These are phyloP conservation scores for Xerocomus brunneocitrinus DNA, from an alignment of 768 basidiomycete genomes.

Conservation along the genomic window DNA sequence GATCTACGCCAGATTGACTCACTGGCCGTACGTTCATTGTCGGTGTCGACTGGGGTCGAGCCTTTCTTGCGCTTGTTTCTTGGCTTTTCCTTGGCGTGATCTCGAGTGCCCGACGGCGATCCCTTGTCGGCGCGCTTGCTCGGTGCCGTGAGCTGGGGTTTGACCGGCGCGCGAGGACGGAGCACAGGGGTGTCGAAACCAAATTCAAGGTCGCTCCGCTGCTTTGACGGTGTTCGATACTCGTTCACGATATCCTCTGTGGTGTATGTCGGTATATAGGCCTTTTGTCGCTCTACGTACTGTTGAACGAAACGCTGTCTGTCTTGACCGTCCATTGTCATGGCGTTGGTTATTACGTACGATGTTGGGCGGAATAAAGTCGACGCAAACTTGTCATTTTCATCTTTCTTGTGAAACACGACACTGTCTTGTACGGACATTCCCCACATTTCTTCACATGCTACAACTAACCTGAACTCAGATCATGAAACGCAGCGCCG, in stretches of 20 bases:
- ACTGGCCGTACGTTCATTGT: conserved; percentile 37
- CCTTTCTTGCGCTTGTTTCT: conserved; percentile 23
- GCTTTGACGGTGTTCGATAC: conserved; percentile 10
- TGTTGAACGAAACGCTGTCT: conserved; percentile 39
- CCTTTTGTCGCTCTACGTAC: conserved; percentile 48
- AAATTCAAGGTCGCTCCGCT: conserved; percentile 18
- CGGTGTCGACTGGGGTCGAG: conserved; percentile 17
- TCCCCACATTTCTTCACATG: not conserved
- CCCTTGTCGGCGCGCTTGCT: not conserved
- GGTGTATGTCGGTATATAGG: conserved; percentile 41
- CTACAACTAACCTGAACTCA: not conserved
- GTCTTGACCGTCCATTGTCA: conserved; percentile 31
- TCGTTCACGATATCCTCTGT: conserved; percentile 32
- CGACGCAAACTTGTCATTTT: not conserved
- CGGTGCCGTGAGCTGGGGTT: not conserved
- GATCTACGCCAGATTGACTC: conserved; percentile 12
- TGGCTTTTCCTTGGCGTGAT: conserved; percentile 14
- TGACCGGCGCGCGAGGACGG: conserved; percentile 38
- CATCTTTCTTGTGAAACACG: conserved; percentile 5
- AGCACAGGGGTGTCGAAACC: conserved; percentile 56
- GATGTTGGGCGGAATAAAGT: not conserved
- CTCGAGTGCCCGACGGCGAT: not conserved
- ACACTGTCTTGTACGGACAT: not conserved
- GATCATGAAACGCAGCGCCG: conserved; percentile 21
- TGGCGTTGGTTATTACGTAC: conserved; percentile 1